Evolutionary conservation across 257 asterid species (phyloP), one percentile per base, ranked within the genome.

Genomic region (Solanum pennellii): DNA sequence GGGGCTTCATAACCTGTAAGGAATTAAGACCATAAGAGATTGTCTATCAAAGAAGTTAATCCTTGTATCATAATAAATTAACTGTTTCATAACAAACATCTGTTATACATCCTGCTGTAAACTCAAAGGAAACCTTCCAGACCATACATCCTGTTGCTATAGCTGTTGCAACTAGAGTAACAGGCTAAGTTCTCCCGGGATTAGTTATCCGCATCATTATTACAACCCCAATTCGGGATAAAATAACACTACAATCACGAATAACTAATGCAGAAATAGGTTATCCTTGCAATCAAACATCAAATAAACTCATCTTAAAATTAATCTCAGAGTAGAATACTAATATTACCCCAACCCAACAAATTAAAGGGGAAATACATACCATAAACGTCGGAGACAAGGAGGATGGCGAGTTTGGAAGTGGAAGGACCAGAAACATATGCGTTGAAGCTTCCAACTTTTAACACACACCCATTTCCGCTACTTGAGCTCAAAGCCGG

Each of bases 351-450:
- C 66, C 66, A 18, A 18, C 66, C 25, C 66, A 18, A 18, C 66
- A 56, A 56, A 56, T 7, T 10, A 56, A 56, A 59, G 25, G 49
- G 31, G 23, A 74, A 2, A 37, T 76, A 21, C 11, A 86, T 44
- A 93, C 96, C 98, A 83, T 4, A 90, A 72, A 93, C 85, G 80
- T 94, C 96, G 75, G 96, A 88, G 47, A 52, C 89, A 35, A 94
- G 92, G 85, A 94, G 87, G 82, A 94, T 45, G 44, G 95, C 94
- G 75, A 68, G 92, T 44, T 92, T 91, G 75, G 94, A 91, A 44
- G 89, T 90, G 20, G 91, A 86, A 72, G 93, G 33, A 18, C 92
- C 94, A 59, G 92, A 83, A 27, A 91, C 89, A 87, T 93, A 92
- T 49, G 92, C 13, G 29, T 91, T 91, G 88, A 92, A 90, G 66